Evolutionary conservation across 2,329 filamentous ascomycete species (phyloP), one percentile per base, ranked within the genome.

Genomic region (Colletotrichum somersetense): DNA sequence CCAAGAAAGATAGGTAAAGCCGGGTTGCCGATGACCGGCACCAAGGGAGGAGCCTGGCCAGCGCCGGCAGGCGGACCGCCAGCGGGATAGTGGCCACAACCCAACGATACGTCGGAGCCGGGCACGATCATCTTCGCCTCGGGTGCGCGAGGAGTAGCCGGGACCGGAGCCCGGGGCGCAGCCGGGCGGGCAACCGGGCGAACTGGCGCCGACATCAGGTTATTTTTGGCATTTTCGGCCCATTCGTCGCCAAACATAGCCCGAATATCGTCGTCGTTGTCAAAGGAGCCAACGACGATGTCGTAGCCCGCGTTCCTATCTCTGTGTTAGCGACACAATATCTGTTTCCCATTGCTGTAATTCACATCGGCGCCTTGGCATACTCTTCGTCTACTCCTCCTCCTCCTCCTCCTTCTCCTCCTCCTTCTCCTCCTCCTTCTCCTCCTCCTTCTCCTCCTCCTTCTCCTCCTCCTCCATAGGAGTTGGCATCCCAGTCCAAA

Each of bases 211-310:
- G 26, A 26, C 3, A 26, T 26, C 26, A 26, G 26, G 3, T 3
- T 26, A 3, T 26, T 26, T 3, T 26, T 26, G 26, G 26, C 26
- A 3, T 26, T 26, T 26, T 1, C 26, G 18, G 6, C 18, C 44
- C 18, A 46, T 10, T 46, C 7, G 1, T 0, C 3, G 18, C n/a
- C 44, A 5, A 46, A 2, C 7, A 5, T n/a, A 0, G 0, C 1
- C 7, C 20, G 6, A 10, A 8, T 3, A 4, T 48, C 44, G 8
- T 11, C 44, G 0, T n/a, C 14, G 0, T 26, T 26, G 26, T 3
- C 26, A 3, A 3, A 48, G 4, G 10, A 3, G 6, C 2, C 2
- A 7, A 7, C 1, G 44, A 5, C 4, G 8, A 11, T 3, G 10
- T 23, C 1, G 4, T 2, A 1, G 11, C 20, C 20, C 46, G 20